Evolutionary conservation across 495 filamentous ascomycete genomes (phyloP).

Genomic region (Choiromyces venosus): DNA sequence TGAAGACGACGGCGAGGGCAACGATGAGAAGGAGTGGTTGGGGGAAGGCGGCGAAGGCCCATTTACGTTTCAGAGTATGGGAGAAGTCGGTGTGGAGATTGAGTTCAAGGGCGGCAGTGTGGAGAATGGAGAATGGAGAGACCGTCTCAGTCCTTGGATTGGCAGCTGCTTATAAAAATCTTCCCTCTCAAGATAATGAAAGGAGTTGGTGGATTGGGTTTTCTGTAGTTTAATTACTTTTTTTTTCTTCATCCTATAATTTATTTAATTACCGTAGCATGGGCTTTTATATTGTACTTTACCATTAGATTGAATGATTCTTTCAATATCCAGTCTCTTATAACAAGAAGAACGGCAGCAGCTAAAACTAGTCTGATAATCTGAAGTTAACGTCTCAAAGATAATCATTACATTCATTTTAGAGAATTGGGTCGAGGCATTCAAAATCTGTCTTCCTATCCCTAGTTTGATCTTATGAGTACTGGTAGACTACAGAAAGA

Average conservation of each 20-base stretch:
- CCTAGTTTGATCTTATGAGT: not conserved
- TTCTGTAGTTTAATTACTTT: not conserved
- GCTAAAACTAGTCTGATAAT: not conserved
- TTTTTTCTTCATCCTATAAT: not conserved
- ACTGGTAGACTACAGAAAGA: not conserved
- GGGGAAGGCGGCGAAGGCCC: constrained; percentile 68
- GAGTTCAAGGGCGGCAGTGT: constrained; percentile 75
- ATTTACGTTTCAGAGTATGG: constrained; percentile 76
- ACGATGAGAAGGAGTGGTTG: constrained; percentile 74
- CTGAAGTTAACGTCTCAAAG: not conserved
- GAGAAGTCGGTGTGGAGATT: constrained; percentile 73
- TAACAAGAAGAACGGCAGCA: not conserved
- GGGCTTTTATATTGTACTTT: not conserved
- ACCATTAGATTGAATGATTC: not conserved
- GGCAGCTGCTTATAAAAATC: constrained; percentile 51
- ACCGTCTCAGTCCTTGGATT: constrained; percentile 78
- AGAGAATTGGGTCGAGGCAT: not conserved
- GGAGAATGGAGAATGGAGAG: constrained; percentile 55
- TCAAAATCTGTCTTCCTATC: not conserved
- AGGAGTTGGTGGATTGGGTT: not conserved
- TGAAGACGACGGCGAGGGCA: constrained; percentile 54
- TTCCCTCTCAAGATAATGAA: not conserved
- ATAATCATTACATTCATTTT: not conserved
- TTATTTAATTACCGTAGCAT: not conserved
- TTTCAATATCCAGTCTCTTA: not conserved